Percentiles rank a stretch among this genome's conserved stretches.
These are phyloP conservation scores for Closterium sp. DNA, from an alignment of 139 green algal species.

Conservation along the genomic window DNA sequence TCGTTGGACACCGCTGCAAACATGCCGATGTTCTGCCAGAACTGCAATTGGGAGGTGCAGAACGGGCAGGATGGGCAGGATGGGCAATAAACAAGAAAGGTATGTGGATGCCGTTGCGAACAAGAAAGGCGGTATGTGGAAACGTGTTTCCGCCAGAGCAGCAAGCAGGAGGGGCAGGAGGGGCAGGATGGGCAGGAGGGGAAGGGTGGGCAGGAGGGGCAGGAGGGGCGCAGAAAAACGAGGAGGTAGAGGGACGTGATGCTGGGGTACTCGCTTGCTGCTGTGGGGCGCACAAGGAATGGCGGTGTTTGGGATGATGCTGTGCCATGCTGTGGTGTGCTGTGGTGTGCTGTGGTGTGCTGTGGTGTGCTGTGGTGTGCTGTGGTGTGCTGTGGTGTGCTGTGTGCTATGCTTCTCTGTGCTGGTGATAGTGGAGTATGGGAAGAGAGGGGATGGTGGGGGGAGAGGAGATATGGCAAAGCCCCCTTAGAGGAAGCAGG, in stretches of 20 bases:
- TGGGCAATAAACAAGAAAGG: no score
- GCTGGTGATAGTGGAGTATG: no score
- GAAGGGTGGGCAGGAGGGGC: no score
- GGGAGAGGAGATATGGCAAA: no score
- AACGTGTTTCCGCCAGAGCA: slow-evolving; percentile 26
- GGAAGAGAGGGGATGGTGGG: not conserved
- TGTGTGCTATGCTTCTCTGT: no score
- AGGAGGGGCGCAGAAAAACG: no score
- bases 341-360: not conserved
- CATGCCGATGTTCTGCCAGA: slow-evolving; percentile 43
- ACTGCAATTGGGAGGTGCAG: not conserved
- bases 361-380: not conserved
- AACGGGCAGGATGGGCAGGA: not conserved
- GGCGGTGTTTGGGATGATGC: not conserved
- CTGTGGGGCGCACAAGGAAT: not conserved
- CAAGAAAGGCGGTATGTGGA: not conserved
- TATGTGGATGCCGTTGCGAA: no score
- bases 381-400: not conserved
- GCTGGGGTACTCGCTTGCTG: no score
- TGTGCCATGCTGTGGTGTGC: not conserved
- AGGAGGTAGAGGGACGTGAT: no score
- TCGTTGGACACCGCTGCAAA: slow-evolving; percentile 37
- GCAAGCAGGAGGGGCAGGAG: not conserved
- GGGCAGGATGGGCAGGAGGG: not conserved
- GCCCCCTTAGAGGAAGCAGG: no score